Evolutionary conservation across 148 eudicot genomes (phyloP), one percentile per base, ranked within the genome.

Genomic region (Selenicereus undatus): DNA sequence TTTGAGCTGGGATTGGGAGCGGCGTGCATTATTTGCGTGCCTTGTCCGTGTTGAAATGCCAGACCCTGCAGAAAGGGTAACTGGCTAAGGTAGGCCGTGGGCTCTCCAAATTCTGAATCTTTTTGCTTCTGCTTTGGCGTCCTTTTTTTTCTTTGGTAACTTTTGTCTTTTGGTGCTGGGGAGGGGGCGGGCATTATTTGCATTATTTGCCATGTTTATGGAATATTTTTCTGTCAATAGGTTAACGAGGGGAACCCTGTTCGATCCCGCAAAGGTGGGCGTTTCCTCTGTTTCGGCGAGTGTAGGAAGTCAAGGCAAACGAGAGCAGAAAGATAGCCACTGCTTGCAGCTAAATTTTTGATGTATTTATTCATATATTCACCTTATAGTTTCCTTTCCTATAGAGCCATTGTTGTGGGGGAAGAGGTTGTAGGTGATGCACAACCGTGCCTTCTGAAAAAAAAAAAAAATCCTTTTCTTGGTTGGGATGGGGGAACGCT

Each of bases 281-380:
- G 86, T 8, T 92, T 92, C 85, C 86, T 87, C 42, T 95, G 91
- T 88, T 89, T 95, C 73, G 92, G 91, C 27, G 93, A 89, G 83
- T 82, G 94, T 76, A 89, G 83, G 43, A 91, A 87, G 88, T 43
- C 91, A 51, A 85, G 83, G 72, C 87, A 58, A 22, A 82, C 36
- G 54, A 78, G 68, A 85, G 80, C 82, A 58, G 77, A 62, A 39
- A 39, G 68, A 82, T 82, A 78, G 71, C 26, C 60, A 8, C 79
- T 30, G 8, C 45, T 42, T 60, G 50, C 9, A 71, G 32, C 58
- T 30, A 18, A 39, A 43, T 81, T 81, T 81, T 73, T 32, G 52
- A 35, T 81, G 84, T 84, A 77, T 36, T 71, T 76, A 80, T 36
- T 64, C 26, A 24, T 69, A 70, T 70, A 42, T 76, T 60, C 30